Conservation (phyloP, 164 flowering plant species). For the Sextonia rubra region DNA sequence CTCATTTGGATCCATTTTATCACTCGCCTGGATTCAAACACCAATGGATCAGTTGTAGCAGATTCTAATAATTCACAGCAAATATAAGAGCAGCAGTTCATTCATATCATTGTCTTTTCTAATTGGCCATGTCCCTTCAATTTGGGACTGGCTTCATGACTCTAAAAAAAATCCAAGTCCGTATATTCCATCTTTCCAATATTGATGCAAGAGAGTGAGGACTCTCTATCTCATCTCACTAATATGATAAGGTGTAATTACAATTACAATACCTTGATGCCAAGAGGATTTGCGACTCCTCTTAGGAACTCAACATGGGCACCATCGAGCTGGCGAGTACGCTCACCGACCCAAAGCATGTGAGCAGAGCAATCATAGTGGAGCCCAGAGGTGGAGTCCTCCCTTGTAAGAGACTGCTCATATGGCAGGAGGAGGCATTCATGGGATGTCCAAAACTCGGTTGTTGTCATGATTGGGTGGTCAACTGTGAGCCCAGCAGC, state of each 20-base stretch:
- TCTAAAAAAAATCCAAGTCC: no score
- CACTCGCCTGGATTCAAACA: conserved; percentile 59
- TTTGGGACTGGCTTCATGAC: no score
- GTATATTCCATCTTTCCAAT: no score
- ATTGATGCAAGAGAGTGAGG: background rate
- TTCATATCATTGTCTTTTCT: no score
- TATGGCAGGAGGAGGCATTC: conserved; percentile 87
- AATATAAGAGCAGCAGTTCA: background rate
- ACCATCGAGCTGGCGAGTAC: conserved; percentile 87
- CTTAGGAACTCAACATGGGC: conserved; percentile 86
- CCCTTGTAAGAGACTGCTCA: conserved; percentile 79
- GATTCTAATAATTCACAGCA: background rate
- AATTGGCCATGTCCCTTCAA: no score
- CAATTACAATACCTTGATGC: conserved; percentile 58
- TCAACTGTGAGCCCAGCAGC: conserved; percentile 82
- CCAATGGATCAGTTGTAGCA: background rate
- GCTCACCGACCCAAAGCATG: conserved; percentile 87
- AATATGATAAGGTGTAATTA: conserved; percentile 8
- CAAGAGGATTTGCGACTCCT: conserved; percentile 85
- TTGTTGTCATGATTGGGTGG: conserved; percentile 83
- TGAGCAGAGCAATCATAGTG: conserved; percentile 94
- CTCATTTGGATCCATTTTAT: conserved; percentile 83
- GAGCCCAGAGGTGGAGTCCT: conserved; percentile 79
- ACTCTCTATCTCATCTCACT: no score
- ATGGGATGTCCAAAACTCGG: conserved; percentile 93